Evolutionary conservation across 2,329 filamentous ascomycete genomes (phyloP), one percentile per base, ranked within the genome.

Genomic region (Aureobasidium vineae): DNA sequence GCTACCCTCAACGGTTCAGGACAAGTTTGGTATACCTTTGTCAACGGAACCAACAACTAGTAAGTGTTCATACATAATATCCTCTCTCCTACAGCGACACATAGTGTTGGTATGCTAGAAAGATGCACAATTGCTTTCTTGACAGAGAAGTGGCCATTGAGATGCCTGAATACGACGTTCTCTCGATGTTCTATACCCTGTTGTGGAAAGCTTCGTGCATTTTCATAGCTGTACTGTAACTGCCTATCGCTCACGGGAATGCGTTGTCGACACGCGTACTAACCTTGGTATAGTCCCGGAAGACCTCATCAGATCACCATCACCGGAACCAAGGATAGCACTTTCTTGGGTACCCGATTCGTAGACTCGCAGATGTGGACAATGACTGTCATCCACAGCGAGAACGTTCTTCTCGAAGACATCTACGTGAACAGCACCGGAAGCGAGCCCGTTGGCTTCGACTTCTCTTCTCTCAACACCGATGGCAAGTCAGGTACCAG

Each of bases 1-100:
- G 85, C 85, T 5, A 85, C 82, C 2, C 74, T 87, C 15, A 79
- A 87, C 70, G 85, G 85, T 11, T 87, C 87, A 70, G 85, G 85
- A 2, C 82, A 86, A 70, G 78, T 80, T 4, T 88, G 85, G 85
- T 87, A 87, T 70, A 79, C 84, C 69, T 83, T 80, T 43, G 70
- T 71, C 53, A 73, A 76, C 33, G 76, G 78, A 15, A 71, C 71
- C 15, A 79, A 77, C 40, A 85, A 85, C 69, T 77, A 82, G 57
- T 61, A 49, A 49, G 57, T 49, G 21, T 11, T n/a, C 4, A 16
- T 11, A 11, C 8, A 36, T 36, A 13, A 1, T 2, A 2, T 5
- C 5, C 31, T 7, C 31, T 31, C 31, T 31, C 31, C 31, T 5
- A 31, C 31, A 31, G 31, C 31, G 31, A 31, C 31, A 31, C 31